Base-by-base conservation (phyloP, 495 filamentous ascomycete species). In the Talaromyces nanjingensis region DNA sequence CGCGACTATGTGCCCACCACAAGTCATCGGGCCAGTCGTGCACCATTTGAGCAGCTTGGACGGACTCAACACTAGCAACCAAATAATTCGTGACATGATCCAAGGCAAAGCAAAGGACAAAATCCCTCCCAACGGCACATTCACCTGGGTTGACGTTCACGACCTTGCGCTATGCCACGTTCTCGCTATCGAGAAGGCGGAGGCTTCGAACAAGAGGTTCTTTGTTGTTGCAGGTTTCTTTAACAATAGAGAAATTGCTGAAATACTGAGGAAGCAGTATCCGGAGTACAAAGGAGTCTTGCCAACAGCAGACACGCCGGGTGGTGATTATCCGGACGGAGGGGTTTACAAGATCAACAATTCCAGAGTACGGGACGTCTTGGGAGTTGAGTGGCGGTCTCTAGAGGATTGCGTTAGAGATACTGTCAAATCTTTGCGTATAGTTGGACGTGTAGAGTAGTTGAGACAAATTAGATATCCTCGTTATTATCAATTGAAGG, bases 151-250 rank as follows among this genome's bases (percentile, higher is more conserved):
- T 25, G 88, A 91, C 71, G 88, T 91, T 9, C 81, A 86, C 11
- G 87, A 93, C 65, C 74, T 91, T 53, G 90, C 90, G 0, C 71
- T 85, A 16, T 87, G 87, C 1, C 91, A 94, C 70, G 82, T 92
- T 11, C 79, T 81, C 29, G 88, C 90, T 8, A 86, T 89, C 20
- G 87, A 91, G 63, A 73, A 83, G 3, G 73, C 83, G 0, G 85
- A 86, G 55, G 90, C 89, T 14, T 85, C 81, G 1, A 83, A 81
- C 31, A 85, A 92, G 73, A 76, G 90, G 58, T 92, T 91, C 22
- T 89, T 93, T 74, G 71, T 87, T 27, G 80, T 84, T 3, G 81
- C 81, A 29, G 87, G 89, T 9, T 79, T 81, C 60, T 87, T 87
- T 69, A 81, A 79, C 27, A 87, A 89, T 72, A 86, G 87, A 72